Evolutionary conservation across 192 early-diverging fungal species (phyloP).

Genomic region (Coemansia javaensis): DNA sequence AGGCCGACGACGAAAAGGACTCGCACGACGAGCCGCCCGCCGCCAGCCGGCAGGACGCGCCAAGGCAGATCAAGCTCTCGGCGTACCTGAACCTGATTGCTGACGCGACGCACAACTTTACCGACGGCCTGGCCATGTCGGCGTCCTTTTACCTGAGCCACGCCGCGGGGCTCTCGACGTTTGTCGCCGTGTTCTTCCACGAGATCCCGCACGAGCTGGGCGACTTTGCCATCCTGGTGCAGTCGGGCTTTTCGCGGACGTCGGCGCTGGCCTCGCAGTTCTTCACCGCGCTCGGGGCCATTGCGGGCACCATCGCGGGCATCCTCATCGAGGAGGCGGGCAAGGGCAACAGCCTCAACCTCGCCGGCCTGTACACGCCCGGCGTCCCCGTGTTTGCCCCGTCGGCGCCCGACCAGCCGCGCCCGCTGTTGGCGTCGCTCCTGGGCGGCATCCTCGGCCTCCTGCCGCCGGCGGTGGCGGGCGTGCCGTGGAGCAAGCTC

Average conservation of each 20-base stretch:
- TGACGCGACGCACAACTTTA: constrained; percentile 79
- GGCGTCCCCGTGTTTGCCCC: constrained; percentile 37
- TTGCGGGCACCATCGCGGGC: constrained; percentile 71
- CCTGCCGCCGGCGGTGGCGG: constrained; percentile 49
- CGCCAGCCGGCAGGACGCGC: constrained; percentile 11
- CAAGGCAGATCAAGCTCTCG: constrained; percentile 57
- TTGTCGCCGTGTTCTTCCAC: constrained; percentile 82
- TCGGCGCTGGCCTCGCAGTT: constrained; percentile 75
- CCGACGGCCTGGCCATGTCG: constrained; percentile 79
- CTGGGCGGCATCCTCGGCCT: constrained; percentile 21
- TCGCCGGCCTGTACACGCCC: constrained; percentile 21
- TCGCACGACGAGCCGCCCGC: constrained; percentile 1
- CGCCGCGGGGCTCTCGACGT: constrained; percentile 76
- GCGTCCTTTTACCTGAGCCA: constrained; percentile 80
- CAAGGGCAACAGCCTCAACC: constrained; percentile 32
- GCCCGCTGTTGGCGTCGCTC: constrained; percentile 12
- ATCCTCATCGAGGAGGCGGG: constrained; percentile 70
- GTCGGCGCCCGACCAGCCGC: neutral
- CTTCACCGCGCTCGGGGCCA: constrained; percentile 74
- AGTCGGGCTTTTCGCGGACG: constrained; percentile 70
- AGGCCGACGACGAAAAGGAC: constrained; percentile 47
- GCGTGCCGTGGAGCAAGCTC: constrained; percentile 64
- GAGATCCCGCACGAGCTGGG: constrained; percentile 88
- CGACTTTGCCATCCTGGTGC: constrained; percentile 83
- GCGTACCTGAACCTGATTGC: constrained; percentile 82